These are phyloP conservation scores for Jacaranda copaia DNA, from an alignment of 257 asterid genomes.

Conservation along the genomic window DNA sequence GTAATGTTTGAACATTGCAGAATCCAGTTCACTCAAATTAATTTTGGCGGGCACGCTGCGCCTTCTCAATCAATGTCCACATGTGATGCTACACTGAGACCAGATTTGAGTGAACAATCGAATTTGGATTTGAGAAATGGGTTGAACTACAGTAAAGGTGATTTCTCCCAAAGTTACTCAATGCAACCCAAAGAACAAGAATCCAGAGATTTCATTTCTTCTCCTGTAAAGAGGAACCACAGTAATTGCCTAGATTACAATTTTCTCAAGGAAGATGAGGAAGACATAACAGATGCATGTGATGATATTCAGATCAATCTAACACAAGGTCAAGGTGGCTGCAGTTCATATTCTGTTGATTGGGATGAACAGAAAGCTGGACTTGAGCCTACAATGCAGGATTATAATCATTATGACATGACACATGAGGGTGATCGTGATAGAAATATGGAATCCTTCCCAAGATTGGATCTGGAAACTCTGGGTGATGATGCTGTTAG, in stretches of 20 bases:
- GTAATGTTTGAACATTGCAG: constrained; percentile 44
- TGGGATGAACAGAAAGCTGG: constrained; percentile 49
- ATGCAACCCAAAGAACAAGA: constrained; percentile 51
- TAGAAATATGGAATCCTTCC: constrained; percentile 34
- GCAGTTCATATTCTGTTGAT: constrained; percentile 44
- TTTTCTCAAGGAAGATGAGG: constrained; percentile 38
- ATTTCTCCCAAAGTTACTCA: constrained; percentile 45
- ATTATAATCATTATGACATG: constrained; percentile 34
- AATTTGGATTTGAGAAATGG: constrained; percentile 50
- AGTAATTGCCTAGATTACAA: constrained; percentile 37
- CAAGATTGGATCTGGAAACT: constrained; percentile 35
- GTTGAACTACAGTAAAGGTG: constrained; percentile 45
- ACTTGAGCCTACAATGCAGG: constrained; percentile 35
- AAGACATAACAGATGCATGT: constrained; percentile 33
- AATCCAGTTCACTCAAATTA: constrained; percentile 36
- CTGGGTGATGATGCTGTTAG: constrained; percentile 30
- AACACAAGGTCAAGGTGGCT: constrained; percentile 34
- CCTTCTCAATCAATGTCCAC: constrained; percentile 48
- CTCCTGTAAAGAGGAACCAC: constrained; percentile 43
- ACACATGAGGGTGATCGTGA: constrained; percentile 28
- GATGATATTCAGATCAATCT: constrained; percentile 40
- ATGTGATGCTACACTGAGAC: constrained; percentile 40
- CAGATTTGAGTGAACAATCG: constrained; percentile 49
- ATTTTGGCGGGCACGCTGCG: constrained; percentile 47
- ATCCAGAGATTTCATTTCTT: constrained; percentile 44